phyloP scores from a whole-genome alignment of 192 early-diverging fungal species.

The Allomyces macrogynus region DNA sequence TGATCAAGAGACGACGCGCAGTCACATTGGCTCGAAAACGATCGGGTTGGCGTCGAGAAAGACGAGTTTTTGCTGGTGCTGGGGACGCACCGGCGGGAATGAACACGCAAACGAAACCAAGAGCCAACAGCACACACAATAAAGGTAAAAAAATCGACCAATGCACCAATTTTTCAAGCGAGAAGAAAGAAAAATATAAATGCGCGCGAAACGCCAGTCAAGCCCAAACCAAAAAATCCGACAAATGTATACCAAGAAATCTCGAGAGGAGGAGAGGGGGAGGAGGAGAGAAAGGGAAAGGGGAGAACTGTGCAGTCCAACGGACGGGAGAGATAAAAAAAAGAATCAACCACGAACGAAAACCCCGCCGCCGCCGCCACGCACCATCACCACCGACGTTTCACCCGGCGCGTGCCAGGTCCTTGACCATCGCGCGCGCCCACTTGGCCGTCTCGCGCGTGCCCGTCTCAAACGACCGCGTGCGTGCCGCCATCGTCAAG shows the following conservation, averaged over 20 bases:
- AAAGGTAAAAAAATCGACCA: conserved; percentile 9
- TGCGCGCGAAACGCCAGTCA: neutral
- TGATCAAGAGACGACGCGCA: too few species aligned
- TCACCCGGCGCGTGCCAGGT: neutral
- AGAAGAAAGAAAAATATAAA: conserved; percentile 6
- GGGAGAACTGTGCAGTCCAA: too few species aligned
- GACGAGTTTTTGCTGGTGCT: too few species aligned
- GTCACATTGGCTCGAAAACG: too few species aligned
- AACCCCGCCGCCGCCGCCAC: neutral
- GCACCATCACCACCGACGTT: neutral
- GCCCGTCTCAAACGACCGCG: conserved; percentile 25
- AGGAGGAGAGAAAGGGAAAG: neutral
- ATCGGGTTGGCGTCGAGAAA: too few species aligned
- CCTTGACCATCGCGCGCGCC: conserved; percentile 5
- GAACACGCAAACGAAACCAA: conserved; percentile 9
- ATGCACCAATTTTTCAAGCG: conserved; percentile 6
- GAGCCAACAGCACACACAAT: conserved; percentile 1
- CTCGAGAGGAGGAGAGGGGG: neutral
- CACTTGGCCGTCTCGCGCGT: conserved; percentile 12
- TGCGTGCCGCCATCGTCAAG: conserved; percentile 21
- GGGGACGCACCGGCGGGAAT: conserved; percentile 18
- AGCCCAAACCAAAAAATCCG: conserved; percentile 1
- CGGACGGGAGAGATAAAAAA: neutral
- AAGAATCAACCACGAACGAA: neutral
- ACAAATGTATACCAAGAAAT: conserved; percentile 1